Evolutionary conservation across 768 basidiomycete species (phyloP), one percentile per base, ranked within the genome.

Genomic region (Amyloporia xantha): DNA sequence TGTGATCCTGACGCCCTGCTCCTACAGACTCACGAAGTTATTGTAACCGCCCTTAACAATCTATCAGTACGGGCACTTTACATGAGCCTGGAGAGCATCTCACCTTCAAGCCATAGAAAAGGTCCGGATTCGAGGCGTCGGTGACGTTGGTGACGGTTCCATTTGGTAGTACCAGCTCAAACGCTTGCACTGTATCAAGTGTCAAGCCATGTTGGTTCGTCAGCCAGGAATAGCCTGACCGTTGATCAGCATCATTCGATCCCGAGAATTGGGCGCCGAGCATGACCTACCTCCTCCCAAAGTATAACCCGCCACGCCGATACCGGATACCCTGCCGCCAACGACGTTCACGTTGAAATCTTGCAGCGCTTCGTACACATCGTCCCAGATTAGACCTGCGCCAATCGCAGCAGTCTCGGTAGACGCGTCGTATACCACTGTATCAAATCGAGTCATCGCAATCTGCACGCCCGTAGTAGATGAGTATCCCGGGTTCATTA

Each of bases 201-300:
- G 77, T 75, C 44, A 86, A 52, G 13, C 84, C 82, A 50, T 74
- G 68, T 49, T 82, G 78, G 50, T 84, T 82, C 0, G 78, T 77
- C 44, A 72, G 66, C 75, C 76, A 84, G 13, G 82, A 82, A 55
- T 81, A 84, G 2, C 83, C 82, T 76, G 19, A 4, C 21, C 10
- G 7, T 6, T 10, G 21, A 20, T 19, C 27, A 27, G 19, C 33
- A 51, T 26, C 3, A 4, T 21, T 21, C n/a, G 27, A 45, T 15
- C 10, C 10, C 5, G 19, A 4, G 13, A n/a, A 37, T 0, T 17
- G 25, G n/a, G 26, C 19, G n/a, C n/a, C n/a, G n/a, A n/a, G n/a
- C n/a, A n/a, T 40, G 21, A 51, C 62, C 46, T 41, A 74, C 74
- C 81, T 71, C 82, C 82, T 6, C 81, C 79, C 0, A 84, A 65